A percentile compares a stretch with the other conserved stretches of the same genome.
Evolutionary conservation across 345 rosid genomes (phyloP).

Genomic region (Trapa bicornis): DNA sequence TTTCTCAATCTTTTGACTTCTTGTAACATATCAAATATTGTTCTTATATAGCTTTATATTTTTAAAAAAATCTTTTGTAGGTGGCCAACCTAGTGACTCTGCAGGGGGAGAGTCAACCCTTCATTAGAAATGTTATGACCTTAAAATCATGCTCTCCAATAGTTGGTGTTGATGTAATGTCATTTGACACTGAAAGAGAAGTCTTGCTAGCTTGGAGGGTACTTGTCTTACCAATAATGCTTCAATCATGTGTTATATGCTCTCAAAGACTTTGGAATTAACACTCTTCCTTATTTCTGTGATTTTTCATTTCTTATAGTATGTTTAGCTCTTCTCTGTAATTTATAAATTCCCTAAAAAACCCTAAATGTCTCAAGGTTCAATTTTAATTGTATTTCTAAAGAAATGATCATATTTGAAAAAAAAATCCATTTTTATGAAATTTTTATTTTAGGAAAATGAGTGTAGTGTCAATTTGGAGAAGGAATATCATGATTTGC

Average conservation of each 20-base stretch:
- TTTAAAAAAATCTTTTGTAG: slow-evolving; percentile 26
- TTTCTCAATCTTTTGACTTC: not conserved
- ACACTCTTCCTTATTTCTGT: not conserved
- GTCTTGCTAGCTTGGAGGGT: slow-evolving; percentile 98
- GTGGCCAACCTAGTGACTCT: slow-evolving; percentile 87
- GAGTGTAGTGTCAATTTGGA: too few relatives aligned
- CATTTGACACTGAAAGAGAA: slow-evolving; percentile 82
- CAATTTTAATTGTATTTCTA: too few relatives aligned
- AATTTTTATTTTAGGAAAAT: too few relatives aligned
- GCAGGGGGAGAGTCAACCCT: slow-evolving; percentile 87
- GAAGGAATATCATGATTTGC: too few relatives aligned
- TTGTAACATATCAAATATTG: not conserved
- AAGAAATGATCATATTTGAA: too few relatives aligned
- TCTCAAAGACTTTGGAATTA: not conserved
- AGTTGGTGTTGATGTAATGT: slow-evolving; percentile 88
- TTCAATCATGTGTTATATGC: not conserved
- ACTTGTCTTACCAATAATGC: slow-evolving; percentile 15
- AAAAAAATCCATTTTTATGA: too few relatives aligned
- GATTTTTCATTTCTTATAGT: not conserved
- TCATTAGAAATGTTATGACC: slow-evolving; percentile 91
- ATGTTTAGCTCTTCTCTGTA: not conserved
- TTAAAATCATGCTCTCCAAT: slow-evolving; percentile 84
- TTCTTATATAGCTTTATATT: slow-evolving; percentile 9
- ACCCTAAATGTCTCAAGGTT: too few relatives aligned
- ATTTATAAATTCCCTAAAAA: not conserved